A percentile compares a stretch with the other conserved stretches of the same genome.
phyloP scores from a whole-genome alignment of 768 basidiomycete genomes.

The Lactarius psammicola region DNA sequence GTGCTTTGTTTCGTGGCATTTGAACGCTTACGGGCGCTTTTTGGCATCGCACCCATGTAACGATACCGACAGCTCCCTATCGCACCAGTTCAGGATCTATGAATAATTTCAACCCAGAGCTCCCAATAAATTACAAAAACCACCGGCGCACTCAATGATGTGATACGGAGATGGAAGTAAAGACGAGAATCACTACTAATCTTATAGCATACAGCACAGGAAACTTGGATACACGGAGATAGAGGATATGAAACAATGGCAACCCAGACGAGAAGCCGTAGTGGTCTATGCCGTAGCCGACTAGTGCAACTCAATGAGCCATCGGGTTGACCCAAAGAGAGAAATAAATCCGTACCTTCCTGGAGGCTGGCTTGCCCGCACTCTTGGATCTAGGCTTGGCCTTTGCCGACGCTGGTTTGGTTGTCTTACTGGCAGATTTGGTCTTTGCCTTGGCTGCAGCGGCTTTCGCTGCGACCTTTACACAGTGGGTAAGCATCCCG shows the following conservation, averaged over 20 bases:
- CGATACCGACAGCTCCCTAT: not conserved
- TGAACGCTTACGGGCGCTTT: conserved; percentile 35
- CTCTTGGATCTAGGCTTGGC: conserved; percentile 24
- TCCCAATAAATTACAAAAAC: conserved; percentile 22
- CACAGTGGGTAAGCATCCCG: not conserved
- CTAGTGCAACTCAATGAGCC: not conserved
- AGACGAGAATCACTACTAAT: conserved; percentile 25
- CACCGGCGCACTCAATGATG: not conserved
- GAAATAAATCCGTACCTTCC: conserved; percentile 5
- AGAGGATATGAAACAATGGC: conserved; percentile 21
- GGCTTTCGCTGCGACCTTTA: conserved; percentile 26
- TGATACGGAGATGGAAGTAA: not conserved
- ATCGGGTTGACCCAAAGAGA: not conserved
- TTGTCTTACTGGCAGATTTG: conserved; percentile 18
- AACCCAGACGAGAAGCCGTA: not conserved
- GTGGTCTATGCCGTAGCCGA: conserved; percentile 16
- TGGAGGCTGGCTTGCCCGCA: conserved; percentile 18
- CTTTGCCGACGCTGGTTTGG: conserved; percentile 20
- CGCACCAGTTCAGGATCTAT: not conserved
- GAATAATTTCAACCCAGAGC: not conserved
- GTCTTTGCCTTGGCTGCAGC: conserved; percentile 23
- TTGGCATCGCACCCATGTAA: conserved; percentile 39
- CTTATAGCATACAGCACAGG: conserved; percentile 29
- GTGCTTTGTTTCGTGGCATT: conserved; percentile 39
- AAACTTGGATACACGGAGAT: conserved; percentile 26